Conservation (phyloP, 2,329 filamentous ascomycete genomes). For the Ambrosiella beaveri region DNA sequence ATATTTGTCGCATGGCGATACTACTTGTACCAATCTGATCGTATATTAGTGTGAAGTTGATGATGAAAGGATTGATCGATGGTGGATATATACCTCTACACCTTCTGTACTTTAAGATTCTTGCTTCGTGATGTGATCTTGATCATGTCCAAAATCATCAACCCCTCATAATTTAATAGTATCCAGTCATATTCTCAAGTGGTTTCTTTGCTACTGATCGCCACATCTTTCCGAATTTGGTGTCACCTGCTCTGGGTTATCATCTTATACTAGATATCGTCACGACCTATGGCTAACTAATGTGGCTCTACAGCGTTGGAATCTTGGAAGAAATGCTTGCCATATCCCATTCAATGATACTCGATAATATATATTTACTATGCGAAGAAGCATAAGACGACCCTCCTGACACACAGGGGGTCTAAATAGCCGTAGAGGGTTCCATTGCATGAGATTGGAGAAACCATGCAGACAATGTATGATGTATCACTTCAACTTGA, state of each 20-base stretch:
- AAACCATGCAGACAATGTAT: background rate
- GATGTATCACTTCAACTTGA: background rate
- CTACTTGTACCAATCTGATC: no score
- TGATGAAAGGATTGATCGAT: no score
- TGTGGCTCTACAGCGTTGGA: background rate
- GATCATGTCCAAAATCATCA: no score
- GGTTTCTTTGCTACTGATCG: background rate
- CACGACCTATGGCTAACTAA: background rate
- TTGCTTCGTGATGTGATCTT: no score
- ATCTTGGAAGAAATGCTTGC: background rate
- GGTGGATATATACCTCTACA: no score
- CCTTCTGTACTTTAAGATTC: no score
- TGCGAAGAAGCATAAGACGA: background rate
- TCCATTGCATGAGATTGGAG: background rate
- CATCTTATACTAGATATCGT: no score
- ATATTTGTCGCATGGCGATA: no score
- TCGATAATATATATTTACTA: background rate
- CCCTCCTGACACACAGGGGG: background rate
- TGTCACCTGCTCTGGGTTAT: no score
- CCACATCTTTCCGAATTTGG: background rate
- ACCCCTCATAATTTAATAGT: background rate
- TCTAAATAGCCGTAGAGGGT: background rate
- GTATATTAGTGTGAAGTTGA: no score
- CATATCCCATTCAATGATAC: background rate
- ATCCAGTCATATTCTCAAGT: background rate